Evolutionary conservation across 1,139 yeast species (phyloP).

Genomic region (Candida sanyaensis): DNA sequence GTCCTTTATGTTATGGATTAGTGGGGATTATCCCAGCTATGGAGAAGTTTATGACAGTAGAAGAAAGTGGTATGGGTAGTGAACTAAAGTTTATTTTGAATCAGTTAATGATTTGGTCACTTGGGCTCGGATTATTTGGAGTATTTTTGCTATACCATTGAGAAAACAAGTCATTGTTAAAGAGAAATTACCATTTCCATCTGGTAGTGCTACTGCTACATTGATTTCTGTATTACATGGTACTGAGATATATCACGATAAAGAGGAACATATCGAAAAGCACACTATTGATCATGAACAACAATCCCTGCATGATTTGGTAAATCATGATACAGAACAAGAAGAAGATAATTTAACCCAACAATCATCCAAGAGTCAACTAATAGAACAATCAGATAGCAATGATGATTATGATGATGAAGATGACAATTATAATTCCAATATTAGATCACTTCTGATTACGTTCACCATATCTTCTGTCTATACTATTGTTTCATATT

Average conservation of each 20-base stretch:
- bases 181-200: slow-evolving; percentile 88
- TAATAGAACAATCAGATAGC: slow-evolving; percentile 3
- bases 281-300: slow-evolving; percentile 1
- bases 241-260: slow-evolving; percentile 54
- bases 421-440: slow-evolving; percentile 43
- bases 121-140: slow-evolving; percentile 89
- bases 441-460: slow-evolving; percentile 54
- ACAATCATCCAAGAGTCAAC: slow-evolving; percentile 8
- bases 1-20: slow-evolving; percentile 92
- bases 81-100: slow-evolving; percentile 37
- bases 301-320: neutral
- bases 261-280: slow-evolving; percentile 7
- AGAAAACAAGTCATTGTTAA: slow-evolving; percentile 81
- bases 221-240: slow-evolving; percentile 85
- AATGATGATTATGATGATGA: neutral
- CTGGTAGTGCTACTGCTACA: slow-evolving; percentile 96
- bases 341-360: slow-evolving; percentile 1
- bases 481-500: slow-evolving; percentile 73
- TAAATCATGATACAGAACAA: neutral
- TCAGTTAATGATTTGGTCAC: slow-evolving; percentile 77
- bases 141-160: slow-evolving; percentile 92
- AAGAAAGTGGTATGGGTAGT: slow-evolving; percentile 68
- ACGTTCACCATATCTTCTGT: slow-evolving; percentile 72
- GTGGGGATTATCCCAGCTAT: slow-evolving; percentile 98
- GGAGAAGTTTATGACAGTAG: slow-evolving; percentile 77